A percentile compares a stretch with the other conserved stretches of the same genome.
These are phyloP conservation scores for Rhamnella rubrinervis DNA, from an alignment of 331 rosid species.

Conservation along the genomic window DNA sequence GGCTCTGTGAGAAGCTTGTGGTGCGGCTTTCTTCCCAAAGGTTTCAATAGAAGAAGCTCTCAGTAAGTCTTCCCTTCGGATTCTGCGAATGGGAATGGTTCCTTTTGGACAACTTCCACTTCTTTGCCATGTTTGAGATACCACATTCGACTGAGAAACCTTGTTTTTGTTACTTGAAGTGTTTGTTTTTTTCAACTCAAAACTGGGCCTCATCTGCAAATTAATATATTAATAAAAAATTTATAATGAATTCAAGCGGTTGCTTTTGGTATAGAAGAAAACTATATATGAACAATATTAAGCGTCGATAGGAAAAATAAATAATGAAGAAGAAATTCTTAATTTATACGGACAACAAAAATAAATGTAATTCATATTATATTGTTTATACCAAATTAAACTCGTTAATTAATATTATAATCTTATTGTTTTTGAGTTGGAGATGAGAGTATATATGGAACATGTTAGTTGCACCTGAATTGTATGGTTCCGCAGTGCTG, in stretches of 20 bases:
- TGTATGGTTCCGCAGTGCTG: slow-evolving; percentile 44
- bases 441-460: too few relatives aligned
- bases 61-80: slow-evolving; percentile 37
- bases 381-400: too few relatives aligned
- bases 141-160: neutral
- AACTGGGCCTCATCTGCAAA: slow-evolving; percentile 40
- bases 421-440: too few relatives aligned
- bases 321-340: too few relatives aligned
- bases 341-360: too few relatives aligned
- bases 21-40: slow-evolving; percentile 39
- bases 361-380: too few relatives aligned
- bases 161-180: slow-evolving; percentile 6
- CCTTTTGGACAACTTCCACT: slow-evolving; percentile 74
- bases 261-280: too few relatives aligned
- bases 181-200: slow-evolving; percentile 9
- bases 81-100: slow-evolving; percentile 62
- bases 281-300: too few relatives aligned
- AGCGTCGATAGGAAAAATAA: too few relatives aligned
- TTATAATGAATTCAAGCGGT: too few relatives aligned
- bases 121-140: slow-evolving; percentile 54
- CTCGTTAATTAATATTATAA: too few relatives aligned
- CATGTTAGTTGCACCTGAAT: slow-evolving; percentile 36
- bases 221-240: too few relatives aligned
- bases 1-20: slow-evolving; percentile 1
- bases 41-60: slow-evolving; percentile 29